Conservation (phyloP, 805 yeast species). For the Barnettozyma californica region DNA sequence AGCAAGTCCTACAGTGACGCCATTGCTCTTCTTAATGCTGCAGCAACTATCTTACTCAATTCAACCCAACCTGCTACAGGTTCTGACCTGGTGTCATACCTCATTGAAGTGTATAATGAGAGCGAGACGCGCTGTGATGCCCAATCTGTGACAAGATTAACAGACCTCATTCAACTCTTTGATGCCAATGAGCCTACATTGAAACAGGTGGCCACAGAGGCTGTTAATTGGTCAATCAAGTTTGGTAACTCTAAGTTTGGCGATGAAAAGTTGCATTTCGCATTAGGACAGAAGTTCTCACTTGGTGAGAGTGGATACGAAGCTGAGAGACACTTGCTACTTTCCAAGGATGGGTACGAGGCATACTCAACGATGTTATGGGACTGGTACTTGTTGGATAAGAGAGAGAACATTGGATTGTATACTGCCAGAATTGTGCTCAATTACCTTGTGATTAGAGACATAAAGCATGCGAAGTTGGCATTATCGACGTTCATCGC, state of each 20-base stretch:
- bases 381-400: constrained; percentile 39
- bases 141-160: constrained; percentile 40
- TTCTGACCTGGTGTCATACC: constrained; percentile 65
- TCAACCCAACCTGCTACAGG: constrained; percentile 77
- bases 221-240: constrained; percentile 60
- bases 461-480: constrained; percentile 52
- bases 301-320: constrained; percentile 47
- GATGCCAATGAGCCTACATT: constrained; percentile 53
- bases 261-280: constrained; percentile 68
- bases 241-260: constrained; percentile 53
- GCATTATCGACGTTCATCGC: constrained; percentile 34
- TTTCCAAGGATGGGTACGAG: constrained; percentile 41
- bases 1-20: constrained; percentile 66
- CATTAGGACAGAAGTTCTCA: constrained; percentile 63
- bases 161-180: constrained; percentile 41
- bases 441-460: constrained; percentile 66
- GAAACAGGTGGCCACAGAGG: constrained; percentile 59
- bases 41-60: constrained; percentile 60
- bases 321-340: constrained; percentile 68
- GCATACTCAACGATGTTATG: constrained; percentile 40
- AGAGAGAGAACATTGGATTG: constrained; percentile 25
- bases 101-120: constrained; percentile 63
- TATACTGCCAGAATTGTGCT: constrained; percentile 57
- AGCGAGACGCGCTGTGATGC: constrained; percentile 39
- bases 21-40: constrained; percentile 64